Base-by-base conservation (phyloP, 2,329 filamentous ascomycete genomes). In the Cladophialophora immunda region DNA sequence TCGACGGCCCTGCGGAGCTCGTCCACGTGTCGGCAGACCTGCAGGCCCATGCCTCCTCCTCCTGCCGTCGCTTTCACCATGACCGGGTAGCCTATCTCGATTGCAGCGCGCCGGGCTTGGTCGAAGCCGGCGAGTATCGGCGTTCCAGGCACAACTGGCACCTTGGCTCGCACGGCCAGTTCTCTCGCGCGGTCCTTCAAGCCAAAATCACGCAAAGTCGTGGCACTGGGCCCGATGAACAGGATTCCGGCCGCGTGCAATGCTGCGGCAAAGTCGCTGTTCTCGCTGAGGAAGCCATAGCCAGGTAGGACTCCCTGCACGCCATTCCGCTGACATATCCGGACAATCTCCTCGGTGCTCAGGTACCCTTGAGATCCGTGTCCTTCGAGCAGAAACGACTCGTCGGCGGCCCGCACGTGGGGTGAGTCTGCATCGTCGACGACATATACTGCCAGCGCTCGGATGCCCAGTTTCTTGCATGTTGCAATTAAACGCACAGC, bases 41-140 rank as follows among this genome's bases (percentile, higher is more conserved):
- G 85, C 84, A 97, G 89, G 2, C 93, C 93, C 83, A 95, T 96
- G 32, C 93, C 92, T 54, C 92, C 93, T 38, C 92, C 92, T 6
- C 91, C 91, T 66, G 87, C 87, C 17, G 92, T 91, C 69, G 91
- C 92, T 82, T 97, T 97, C 56, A 93, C 83, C 74, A 93, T 53
- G 50, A 53, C 22, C 0, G 84, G 84, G 68, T 79, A 86, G 0
- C 83, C 82, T 32, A 86, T 76, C 15, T 72, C 72, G 45, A 80
- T 77, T 1, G 82, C 79, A 41, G 80, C 78, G 30, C 74, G 71
- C 0, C 81, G 75, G 34, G 83, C 83, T 58, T 82, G 81, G 13
- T 84, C 78, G 62, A 81, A 81, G 63, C 74, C 78, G 19, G 77
- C 76, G 3, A 86, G 79, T 0, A 86, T 74, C 0, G 81, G 82